These are phyloP conservation scores for Conticribra weissflogii DNA, from an alignment of 108 stramenopile species.

Conservation along the genomic window DNA sequence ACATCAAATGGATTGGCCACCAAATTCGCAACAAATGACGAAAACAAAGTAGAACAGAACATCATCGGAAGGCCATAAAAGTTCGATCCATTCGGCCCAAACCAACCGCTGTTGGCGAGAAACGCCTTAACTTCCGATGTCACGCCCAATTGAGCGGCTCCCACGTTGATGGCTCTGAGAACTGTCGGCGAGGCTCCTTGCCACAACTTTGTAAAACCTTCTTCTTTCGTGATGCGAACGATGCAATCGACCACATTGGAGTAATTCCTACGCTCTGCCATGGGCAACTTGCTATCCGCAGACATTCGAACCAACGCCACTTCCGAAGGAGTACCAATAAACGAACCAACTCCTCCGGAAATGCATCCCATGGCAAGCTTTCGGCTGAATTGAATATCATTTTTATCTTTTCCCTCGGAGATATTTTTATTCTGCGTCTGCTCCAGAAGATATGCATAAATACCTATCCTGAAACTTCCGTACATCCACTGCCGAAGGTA, in stretches of 20 bases:
- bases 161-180: slow-evolving; percentile 29
- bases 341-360: slow-evolving; percentile 36
- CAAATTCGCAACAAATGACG: slow-evolving; percentile 39
- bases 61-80: slow-evolving; percentile 39
- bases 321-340: slow-evolving; percentile 46
- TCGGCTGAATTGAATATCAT: slow-evolving; percentile 30
- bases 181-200: slow-evolving; percentile 44
- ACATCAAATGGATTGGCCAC: slow-evolving; percentile 50
- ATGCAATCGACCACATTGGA: slow-evolving; percentile 46
- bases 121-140: slow-evolving; percentile 36
- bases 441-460: slow-evolving; percentile 39
- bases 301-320: slow-evolving; percentile 43
- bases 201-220: slow-evolving; percentile 42
- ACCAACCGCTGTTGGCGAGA: slow-evolving; percentile 17
- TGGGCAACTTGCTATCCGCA: slow-evolving; percentile 38
- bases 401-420: slow-evolving; percentile 15
- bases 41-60: slow-evolving; percentile 38
- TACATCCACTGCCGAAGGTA: slow-evolving; percentile 50
- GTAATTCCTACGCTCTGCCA: slow-evolving; percentile 37
- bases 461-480: slow-evolving; percentile 34
- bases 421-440: slow-evolving; percentile 35
- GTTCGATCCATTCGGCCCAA: slow-evolving; percentile 33
- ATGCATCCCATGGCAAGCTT: slow-evolving; percentile 42
- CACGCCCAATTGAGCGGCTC: slow-evolving; percentile 35
- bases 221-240: slow-evolving; percentile 41